Base-by-base conservation (phyloP, 208 protist genomes). In the Leishmania lainsoni region DNA sequence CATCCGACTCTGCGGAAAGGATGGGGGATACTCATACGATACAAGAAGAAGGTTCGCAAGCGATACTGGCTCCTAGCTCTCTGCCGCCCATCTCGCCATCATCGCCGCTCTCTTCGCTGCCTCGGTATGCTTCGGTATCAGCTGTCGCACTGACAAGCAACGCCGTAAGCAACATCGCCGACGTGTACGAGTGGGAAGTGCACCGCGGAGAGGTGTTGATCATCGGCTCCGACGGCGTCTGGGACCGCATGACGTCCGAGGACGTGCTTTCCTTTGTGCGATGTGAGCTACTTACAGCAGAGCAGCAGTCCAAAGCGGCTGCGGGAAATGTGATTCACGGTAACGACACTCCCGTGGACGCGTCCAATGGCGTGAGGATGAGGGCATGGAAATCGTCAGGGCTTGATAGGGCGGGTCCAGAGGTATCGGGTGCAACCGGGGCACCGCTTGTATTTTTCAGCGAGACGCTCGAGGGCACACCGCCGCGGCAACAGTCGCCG, bases 171-270 rank as follows among this genome's bases (percentile, higher is more conserved):
- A 96, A 96, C 78, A 86, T 94, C 63, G 91, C 90, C 3, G 91
- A 97, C 69, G 86, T 96, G 14, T 91, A 92, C 63, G 90, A 94
- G 76, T 87, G 83, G 72, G 80, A 89, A 29, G 76, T 97, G n/a
- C 77, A 74, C 12, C 84, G 83, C 0, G 88, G 86, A 22, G 91
- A 95, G 48, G 96, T 97, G 87, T 77, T 98, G 32, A 75, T 97
- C 35, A 78, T 97, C 0, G 94, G 91, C 4, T 93, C 89, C 17
- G 90, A 95, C 59, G 93, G 95, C 29, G 75, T 98, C 65, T 98
- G 95, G 95, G 92, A 96, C 65, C 48, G 76, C 76, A 90, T 98
- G 79, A 81, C 56, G 6, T 89, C 91, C 17, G 84, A 90, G 77
- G 89, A 88, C 32, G 95, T 87, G 10, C 81, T 92, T 29, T 45